Base-by-base conservation (phyloP, 306 rosid genomes). In the Lagenaria siceraria region DNA sequence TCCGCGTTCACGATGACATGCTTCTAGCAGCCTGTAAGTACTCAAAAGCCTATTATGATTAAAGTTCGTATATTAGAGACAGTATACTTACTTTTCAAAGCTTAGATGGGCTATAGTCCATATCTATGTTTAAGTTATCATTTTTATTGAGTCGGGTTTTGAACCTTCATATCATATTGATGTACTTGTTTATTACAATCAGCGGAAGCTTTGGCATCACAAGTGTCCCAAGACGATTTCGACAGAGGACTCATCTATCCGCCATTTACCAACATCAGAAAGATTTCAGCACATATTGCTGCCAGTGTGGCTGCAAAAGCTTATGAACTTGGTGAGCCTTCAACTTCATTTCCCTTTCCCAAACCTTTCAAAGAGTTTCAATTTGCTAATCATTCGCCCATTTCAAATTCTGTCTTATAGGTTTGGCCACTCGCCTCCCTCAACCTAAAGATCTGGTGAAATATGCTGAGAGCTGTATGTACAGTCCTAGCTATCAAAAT, bases 1-100 rank as follows among this genome's bases (percentile, higher is more conserved):
- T 94, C 80, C 91, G 97, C 10, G 95, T 94, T 62, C 98, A 90
- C 0, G 91, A 94, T 1, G 97, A 92, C 81, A 80, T 91, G 88
- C 98, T 94, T 87, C 90, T 95, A 65, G 96, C 98, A 76, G 98
- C 97, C 73, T 84, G 98, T 95, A 90, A 92, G 98, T 85, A 72
- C 73, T 77, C 78, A 55, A 56, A 59, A 76, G 38, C 46, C 17
- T 21, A 49, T n/a, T 0, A 52, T 22, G 22, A 5, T 71, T 6
- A 9, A 27, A 25, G 36, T 3, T 5, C 10, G 0, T 18, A 31
- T 8, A 29, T 33, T 6, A 62, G 40, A 62, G 19, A 62, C 69
- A 69, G 48, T 46, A 27, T 13, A 49, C 21, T 4, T 24, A 29
- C 49, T 7, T 24, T 35, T 64, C 49, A 64, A 36, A 64, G 72